These are phyloP conservation scores for Ambrosiella beaveri DNA, from an alignment of 2,329 filamentous ascomycete genomes.

Conservation along the genomic window DNA sequence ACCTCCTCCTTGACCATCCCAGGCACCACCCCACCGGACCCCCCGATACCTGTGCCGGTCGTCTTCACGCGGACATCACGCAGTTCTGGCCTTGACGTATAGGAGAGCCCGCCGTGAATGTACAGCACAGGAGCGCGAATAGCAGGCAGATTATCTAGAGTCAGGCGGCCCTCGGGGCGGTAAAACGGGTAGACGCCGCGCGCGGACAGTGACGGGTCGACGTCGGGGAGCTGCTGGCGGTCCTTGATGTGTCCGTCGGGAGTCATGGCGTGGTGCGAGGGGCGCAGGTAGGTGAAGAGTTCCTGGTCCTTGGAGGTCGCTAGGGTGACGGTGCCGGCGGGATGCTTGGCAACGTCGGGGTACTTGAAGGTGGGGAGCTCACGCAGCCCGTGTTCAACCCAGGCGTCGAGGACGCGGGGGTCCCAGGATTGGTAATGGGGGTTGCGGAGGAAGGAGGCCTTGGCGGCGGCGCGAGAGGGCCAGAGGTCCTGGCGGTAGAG, in stretches of 20 bases:
- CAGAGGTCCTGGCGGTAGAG: constrained; percentile 61
- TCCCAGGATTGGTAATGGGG: constrained; percentile 66
- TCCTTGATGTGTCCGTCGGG: constrained; percentile 24
- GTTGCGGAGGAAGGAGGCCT: constrained; percentile 45
- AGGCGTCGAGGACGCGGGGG: constrained; percentile 55
- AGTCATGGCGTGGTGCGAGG: constrained; percentile 32
- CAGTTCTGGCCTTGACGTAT: constrained; percentile 33
- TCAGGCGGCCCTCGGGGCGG: constrained; percentile 42
- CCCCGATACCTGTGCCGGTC: constrained; percentile 50
- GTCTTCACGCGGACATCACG: constrained; percentile 40
- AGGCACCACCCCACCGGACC: constrained; percentile 44
- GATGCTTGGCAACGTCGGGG: constrained; percentile 11
- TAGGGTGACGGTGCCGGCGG: constrained; percentile 40
- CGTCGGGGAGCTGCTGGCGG: constrained; percentile 27
- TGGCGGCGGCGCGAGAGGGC: constrained; percentile 58
- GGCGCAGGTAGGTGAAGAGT: constrained; percentile 55
- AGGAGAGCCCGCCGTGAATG: constrained; percentile 45
- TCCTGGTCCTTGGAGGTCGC: constrained; percentile 78
- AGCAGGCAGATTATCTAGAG: constrained; percentile 38
- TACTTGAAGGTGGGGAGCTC: constrained; percentile 26
- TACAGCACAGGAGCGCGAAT: constrained; percentile 51
- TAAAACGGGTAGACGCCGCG: constrained; percentile 38
- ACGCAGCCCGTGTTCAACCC: constrained; percentile 60
- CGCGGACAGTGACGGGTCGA: constrained; percentile 22
- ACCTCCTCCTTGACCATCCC: constrained; percentile 51